Conservation (phyloP, 2,329 filamentous ascomycete species). For the Aspergillus piperis region DNA sequence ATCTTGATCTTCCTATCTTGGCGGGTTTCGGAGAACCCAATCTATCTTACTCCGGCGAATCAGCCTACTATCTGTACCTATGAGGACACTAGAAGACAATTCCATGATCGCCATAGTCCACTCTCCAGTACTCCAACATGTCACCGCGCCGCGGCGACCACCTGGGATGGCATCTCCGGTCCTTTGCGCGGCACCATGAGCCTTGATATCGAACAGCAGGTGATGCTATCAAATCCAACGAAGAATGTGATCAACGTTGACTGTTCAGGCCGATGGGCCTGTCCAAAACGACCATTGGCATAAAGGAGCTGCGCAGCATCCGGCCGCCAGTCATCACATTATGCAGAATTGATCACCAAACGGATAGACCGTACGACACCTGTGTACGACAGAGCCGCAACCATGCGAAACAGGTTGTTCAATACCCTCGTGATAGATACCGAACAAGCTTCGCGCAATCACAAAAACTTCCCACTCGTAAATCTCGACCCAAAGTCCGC, state of each 20-base stretch:
- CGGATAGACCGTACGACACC: not conserved
- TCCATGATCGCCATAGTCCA: too few relatives aligned
- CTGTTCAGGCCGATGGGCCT: conserved; percentile 38
- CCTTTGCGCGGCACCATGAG: conserved; percentile 37
- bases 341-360: conserved; percentile 55
- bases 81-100: too few relatives aligned
- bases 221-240: conserved; percentile 48
- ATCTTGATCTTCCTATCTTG: not conserved
- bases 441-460: not conserved
- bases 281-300: conserved; percentile 30
- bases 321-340: conserved; percentile 22
- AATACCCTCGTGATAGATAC: too few relatives aligned
- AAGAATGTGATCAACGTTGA: conserved; percentile 49
- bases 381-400: not conserved
- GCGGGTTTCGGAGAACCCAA: too few relatives aligned
- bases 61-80: too few relatives aligned
- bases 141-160: conserved; percentile 39
- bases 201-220: conserved; percentile 43
- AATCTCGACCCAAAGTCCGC: conserved; percentile 82
- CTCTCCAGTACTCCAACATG: not conserved
- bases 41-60: too few relatives aligned
- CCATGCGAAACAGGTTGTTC: not conserved
- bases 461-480: conserved; percentile 66
- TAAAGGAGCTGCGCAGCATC: conserved; percentile 24
- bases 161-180: conserved; percentile 39